phyloP scores from a whole-genome alignment of 1,284 basidiomycete species.

The Ustilago trichophora region DNA sequence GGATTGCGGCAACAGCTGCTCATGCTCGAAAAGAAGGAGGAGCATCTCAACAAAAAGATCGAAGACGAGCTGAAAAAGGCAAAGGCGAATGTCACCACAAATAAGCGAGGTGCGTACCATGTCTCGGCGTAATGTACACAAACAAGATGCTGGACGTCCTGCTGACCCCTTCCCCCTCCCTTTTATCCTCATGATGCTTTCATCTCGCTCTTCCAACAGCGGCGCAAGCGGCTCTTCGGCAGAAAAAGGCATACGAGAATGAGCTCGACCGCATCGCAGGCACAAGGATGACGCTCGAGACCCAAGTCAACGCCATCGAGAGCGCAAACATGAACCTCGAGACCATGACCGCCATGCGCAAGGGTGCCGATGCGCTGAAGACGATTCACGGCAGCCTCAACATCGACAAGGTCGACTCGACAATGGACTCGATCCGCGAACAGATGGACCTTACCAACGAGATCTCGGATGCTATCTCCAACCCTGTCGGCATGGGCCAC shows the following conservation, averaged over 20 bases:
- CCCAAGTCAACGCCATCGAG: constrained; percentile 95
- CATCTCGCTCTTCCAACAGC: too few relatives aligned
- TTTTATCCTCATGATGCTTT: too few relatives aligned
- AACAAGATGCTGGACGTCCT: too few relatives aligned
- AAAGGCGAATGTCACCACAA: constrained; percentile 88
- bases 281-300: constrained; percentile 90
- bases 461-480: constrained; percentile 92
- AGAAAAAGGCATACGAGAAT: constrained; percentile 90
- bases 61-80: constrained; percentile 94
- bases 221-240: constrained; percentile 79
- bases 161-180: too few relatives aligned
- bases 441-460: constrained; percentile 95
- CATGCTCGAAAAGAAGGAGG: constrained; percentile 99
- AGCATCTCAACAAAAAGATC: constrained; percentile 94
- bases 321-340: constrained; percentile 98
- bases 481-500: constrained; percentile 75
- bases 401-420: constrained; percentile 89
- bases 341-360: constrained; percentile 98
- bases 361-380: constrained; percentile 88
- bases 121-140: too few relatives aligned
- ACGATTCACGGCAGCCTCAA: constrained; percentile 88
- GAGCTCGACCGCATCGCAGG: constrained; percentile 89
- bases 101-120: too few relatives aligned
- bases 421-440: constrained; percentile 89
- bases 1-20: constrained; percentile 70